Evolutionary conservation across 768 basidiomycete species (phyloP).

Genomic region (Russula lepida): DNA sequence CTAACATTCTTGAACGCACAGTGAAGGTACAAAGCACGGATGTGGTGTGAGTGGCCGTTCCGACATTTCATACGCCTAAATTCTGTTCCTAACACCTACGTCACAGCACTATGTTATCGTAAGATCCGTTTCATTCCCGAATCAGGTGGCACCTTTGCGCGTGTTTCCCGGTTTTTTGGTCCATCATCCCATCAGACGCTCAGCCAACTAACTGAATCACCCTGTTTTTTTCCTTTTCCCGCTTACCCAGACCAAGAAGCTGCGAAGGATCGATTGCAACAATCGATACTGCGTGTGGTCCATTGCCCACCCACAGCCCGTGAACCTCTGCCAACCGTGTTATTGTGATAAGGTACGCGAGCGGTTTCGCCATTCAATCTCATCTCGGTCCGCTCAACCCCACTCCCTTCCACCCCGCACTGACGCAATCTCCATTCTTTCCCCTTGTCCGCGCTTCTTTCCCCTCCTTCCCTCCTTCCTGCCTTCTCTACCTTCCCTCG

Average conservation of each 20-base stretch:
- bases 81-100: conserved; percentile 17
- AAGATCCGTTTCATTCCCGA: conserved; percentile 25
- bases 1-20: conserved; percentile 29
- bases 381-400: not conserved
- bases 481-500: not conserved
- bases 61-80: conserved; percentile 21
- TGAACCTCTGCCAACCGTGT: conserved; percentile 31
- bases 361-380: conserved; percentile 15
- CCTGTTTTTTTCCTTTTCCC: conserved; percentile 4
- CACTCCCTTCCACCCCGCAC: not conserved
- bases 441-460: not conserved
- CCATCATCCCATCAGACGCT: conserved; percentile 13
- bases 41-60: conserved; percentile 43
- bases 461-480: not conserved
- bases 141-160: conserved; percentile 6
- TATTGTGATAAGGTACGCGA: conserved; percentile 36
- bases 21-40: conserved; percentile 67
- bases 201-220: not conserved
- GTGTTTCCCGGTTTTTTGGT: not conserved
- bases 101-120: conserved; percentile 63
- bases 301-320: conserved; percentile 30
- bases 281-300: conserved; percentile 38
- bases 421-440: conserved; percentile 7
- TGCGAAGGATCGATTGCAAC: conserved; percentile 49
- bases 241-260: conserved; percentile 39